Conservation (phyloP, 495 filamentous ascomycete genomes). For the Copromyces sp. region DNA sequence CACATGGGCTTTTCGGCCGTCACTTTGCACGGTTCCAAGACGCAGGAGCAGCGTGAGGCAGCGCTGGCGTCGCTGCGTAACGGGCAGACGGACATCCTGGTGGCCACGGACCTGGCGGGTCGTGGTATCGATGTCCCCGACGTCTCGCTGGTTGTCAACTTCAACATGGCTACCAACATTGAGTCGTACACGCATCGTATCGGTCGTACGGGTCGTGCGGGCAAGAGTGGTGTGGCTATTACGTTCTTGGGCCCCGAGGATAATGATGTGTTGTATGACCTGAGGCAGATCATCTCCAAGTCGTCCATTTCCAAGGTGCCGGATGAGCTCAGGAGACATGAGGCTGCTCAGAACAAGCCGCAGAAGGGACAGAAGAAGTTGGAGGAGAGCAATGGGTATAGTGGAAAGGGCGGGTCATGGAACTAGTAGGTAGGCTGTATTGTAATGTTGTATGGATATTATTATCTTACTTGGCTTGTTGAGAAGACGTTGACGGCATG, state of each 20-base stretch:
- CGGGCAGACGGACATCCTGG: constrained; percentile 76
- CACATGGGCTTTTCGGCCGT: constrained; percentile 85
- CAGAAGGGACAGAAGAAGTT: constrained; percentile 24
- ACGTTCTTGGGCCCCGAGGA: constrained; percentile 95
- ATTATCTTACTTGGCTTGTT: neutral
- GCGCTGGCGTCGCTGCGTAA: constrained; percentile 78
- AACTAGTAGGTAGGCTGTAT: constrained; percentile 1
- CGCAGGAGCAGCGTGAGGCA: constrained; percentile 94
- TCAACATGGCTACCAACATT: constrained; percentile 94
- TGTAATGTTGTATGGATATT: neutral
- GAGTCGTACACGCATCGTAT: constrained; percentile 97
- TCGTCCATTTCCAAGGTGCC: constrained; percentile 82
- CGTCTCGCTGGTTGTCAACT: constrained; percentile 91
- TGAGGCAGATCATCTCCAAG: constrained; percentile 94
- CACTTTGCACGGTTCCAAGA: constrained; percentile 90
- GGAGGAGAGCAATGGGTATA: constrained; percentile 21
- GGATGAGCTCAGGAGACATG: constrained; percentile 87
- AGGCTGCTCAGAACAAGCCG: constrained; percentile 78
- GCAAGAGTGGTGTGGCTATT: constrained; percentile 94
- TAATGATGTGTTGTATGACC: constrained; percentile 85
- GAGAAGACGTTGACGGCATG: neutral
- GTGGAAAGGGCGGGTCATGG: constrained; percentile 22
- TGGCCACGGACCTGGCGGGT: constrained; percentile 92
- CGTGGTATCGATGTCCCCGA: constrained; percentile 97
- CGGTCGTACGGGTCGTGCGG: constrained; percentile 93